These are phyloP conservation scores for Taxillus chinensis DNA, from an alignment of 164 flowering plant genomes.

Conservation along the genomic window DNA sequence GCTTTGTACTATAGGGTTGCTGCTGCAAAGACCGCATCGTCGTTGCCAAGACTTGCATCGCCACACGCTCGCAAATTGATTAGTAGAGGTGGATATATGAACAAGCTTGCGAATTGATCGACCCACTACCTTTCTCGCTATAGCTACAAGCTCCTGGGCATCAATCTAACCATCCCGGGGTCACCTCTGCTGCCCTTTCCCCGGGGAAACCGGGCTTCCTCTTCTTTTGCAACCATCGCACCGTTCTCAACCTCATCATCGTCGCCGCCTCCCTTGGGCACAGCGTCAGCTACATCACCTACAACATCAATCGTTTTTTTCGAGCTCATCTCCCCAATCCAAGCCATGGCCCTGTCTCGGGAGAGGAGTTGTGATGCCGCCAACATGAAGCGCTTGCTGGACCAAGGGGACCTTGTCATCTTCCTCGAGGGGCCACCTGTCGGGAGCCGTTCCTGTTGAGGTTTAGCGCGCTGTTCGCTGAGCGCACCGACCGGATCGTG, in stretches of 20 bases:
- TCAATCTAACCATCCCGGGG: conserved; percentile 53
- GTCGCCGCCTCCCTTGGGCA: conserved; percentile 57
- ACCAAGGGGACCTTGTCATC: conserved; percentile 68
- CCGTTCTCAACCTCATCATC: conserved; percentile 62
- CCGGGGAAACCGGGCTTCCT: conserved; percentile 44
- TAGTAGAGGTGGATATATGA: too few species aligned
- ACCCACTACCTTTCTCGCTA: too few species aligned
- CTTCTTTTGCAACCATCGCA: conserved; percentile 39
- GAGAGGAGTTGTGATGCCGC: conserved; percentile 66
- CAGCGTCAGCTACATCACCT: conserved; percentile 69
- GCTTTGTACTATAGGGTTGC: too few species aligned
- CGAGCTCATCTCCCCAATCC: conserved; percentile 65
- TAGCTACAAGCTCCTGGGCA: conserved; percentile 49
- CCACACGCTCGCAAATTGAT: too few species aligned
- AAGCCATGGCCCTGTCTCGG: conserved; percentile 56
- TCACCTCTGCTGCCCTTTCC: conserved; percentile 67
- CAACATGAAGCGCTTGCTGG: conserved; percentile 42
- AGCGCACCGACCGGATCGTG: conserved; percentile 71
- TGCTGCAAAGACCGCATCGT: too few species aligned
- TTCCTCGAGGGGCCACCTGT: conserved; percentile 88
- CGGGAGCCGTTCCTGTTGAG: conserved; percentile 67
- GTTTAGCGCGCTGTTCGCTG: conserved; percentile 78
- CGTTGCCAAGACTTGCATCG: too few species aligned
- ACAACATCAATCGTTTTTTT: conserved; percentile 69
- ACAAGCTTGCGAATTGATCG: too few species aligned